Base-by-base conservation (phyloP, 164 flowering plant species). In the Berberis thunbergii region DNA sequence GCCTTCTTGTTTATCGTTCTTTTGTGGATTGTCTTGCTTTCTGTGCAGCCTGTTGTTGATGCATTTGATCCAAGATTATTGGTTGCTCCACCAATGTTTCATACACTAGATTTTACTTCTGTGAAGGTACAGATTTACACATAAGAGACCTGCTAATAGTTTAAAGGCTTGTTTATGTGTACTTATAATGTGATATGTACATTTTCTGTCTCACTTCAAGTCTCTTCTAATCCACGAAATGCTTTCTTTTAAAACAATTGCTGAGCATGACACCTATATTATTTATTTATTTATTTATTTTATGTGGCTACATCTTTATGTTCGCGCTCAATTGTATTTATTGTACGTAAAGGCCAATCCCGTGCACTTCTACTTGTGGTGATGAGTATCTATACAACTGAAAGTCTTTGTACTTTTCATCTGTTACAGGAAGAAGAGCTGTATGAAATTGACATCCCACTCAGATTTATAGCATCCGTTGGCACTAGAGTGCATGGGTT, bases 61-160 rank as follows among this genome's bases (percentile, higher is more conserved):
- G 96, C 99, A 58, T 94, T 94, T 81, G 99, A 94, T 84, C 99
- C 99, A 65, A 86, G 99, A 68, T 75, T 94, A 61, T 79, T 94
- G 81, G 96, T 94, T 72, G 87, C 99, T 71, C 96, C 94, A 64
- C 73, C 96, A 45, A 74, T 77, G 41, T 75, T 64, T 54, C 97
- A 94, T 66, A 74, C 85, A 43, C 72, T 94, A 70, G 84, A 94
- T 73, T 94, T 94, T 63, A 73, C 82, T 40, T 61, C 81, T 60
- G 58, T 83, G 39, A 86, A 90, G 96, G 98, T 93, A 81, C 41
- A 3, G 26, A n/a, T 42, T 10, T 13, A 41, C 38, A 1, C 58
- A 42, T 44, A 7, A 9, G 11, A 49, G 1, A 6, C 9, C n/a
- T 9, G 4, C 8, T 52, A 2, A 0, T 9, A 49, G 8, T 39